Evolutionary conservation across 139 green algal species (phyloP), one percentile per base, ranked within the genome.

Genomic region (Chlorella sorokiniana): DNA sequence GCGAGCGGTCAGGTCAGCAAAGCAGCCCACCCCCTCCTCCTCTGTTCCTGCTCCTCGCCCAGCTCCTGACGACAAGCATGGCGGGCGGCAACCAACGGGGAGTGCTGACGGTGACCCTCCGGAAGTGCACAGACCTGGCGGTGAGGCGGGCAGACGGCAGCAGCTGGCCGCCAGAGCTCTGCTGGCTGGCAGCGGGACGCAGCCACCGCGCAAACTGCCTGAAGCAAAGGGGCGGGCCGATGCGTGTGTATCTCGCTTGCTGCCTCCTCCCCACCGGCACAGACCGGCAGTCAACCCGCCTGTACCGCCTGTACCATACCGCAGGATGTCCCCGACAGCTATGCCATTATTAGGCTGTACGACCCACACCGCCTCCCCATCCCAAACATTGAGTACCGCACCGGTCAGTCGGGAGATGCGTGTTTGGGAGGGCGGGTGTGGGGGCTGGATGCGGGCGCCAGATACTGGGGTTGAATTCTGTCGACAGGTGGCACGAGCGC

Each of bases 21-120:
- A 25, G 48, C 48, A 56, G 14, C 48, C 48, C 48, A 25, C 64
- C 37, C 7, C 20, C 65, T 16, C 16, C 6, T 11, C 27, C 25
- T 51, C 69, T 35, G 14, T 16, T n/a, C n/a, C 16, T 73, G 2
- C 59, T 20, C 8, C 4, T 1, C 18, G 0, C 40, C 22, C 67
- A 56, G 40, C 41, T 74, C 23, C 33, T 54, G 64, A 70, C 25
- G 29, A 70, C 72, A 22, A 71, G 18, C 67, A 52, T 29, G 23
- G 9, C 35, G 5, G 3, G 10, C 20, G 6, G 16, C 29, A 33
- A 62, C 2, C 1, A 16, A 22, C 64, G 76, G 33, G 84, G 84
- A 23, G 79, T 88, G 65, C 52, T 88, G 22, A 75, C 84, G 23
- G 42, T 86, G 8, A 44, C 37, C 27, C 51, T 88, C 16, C 83